Percentiles rank a stretch among this genome's conserved stretches.
These are phyloP conservation scores for Actinomucor elegans DNA, from an alignment of 371 early-diverging fungal species.

Conservation along the genomic window DNA sequence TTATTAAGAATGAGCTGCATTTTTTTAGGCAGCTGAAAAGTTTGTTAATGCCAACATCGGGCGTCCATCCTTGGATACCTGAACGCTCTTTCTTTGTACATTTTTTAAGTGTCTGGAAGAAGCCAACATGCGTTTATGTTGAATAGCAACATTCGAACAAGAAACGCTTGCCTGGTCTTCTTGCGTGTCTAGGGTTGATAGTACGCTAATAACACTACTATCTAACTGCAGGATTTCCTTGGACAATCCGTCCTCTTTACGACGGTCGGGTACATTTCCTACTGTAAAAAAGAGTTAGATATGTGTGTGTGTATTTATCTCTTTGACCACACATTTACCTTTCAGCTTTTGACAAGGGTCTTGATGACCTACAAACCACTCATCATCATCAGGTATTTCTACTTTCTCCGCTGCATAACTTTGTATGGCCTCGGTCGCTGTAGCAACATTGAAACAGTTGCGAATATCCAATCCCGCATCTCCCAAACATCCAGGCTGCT, in stretches of 20 bases:
- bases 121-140: constrained; percentile 23
- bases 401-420: constrained; percentile 18
- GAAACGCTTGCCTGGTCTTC: too few species aligned
- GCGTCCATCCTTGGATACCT: constrained; percentile 1
- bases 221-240: too few species aligned
- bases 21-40: too few species aligned
- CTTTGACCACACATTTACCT: too few species aligned
- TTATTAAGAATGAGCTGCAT: too few species aligned
- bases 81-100: constrained; percentile 14
- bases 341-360: neutral
- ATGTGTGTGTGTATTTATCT: too few species aligned
- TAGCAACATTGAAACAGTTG: constrained; percentile 26
- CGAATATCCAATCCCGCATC: constrained; percentile 34
- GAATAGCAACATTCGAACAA: neutral
- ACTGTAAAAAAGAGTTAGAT: too few species aligned
- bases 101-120: constrained; percentile 25
- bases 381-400: constrained; percentile 3
- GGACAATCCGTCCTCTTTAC: too few species aligned
- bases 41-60: neutral
- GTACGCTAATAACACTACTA: too few species aligned
- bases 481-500: constrained; percentile 23
- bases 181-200: too few species aligned
- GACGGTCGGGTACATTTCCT: too few species aligned
- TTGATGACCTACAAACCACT: too few species aligned
- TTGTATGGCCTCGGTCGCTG: constrained; percentile 26